Percentiles rank a stretch among this genome's conserved stretches.
phyloP scores from a whole-genome alignment of 2,329 filamentous ascomycete species.

The Chaetothyriales sp. region DNA sequence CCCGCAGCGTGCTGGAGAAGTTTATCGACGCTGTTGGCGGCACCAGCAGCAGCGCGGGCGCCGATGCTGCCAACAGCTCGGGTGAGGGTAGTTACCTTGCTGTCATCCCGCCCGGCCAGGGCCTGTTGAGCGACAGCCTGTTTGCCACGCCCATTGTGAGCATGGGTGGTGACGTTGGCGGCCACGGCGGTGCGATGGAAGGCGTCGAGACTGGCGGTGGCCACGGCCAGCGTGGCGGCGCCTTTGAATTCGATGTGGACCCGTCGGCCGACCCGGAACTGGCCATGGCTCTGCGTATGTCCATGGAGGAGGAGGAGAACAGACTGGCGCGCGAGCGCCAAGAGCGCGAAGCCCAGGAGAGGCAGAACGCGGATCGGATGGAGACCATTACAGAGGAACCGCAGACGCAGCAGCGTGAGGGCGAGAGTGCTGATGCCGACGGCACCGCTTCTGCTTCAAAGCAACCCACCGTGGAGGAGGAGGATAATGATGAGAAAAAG shows the following conservation, averaged over 20 bases:
- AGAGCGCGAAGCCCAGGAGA: constrained; percentile 55
- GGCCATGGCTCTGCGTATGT: constrained; percentile 88
- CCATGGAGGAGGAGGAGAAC: constrained; percentile 94
- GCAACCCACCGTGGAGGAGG: constrained; percentile 17
- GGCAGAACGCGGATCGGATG: constrained; percentile 44
- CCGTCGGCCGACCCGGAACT: constrained; percentile 84
- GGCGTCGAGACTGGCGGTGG: constrained; percentile 35
- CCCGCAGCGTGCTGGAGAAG: constrained; percentile 72
- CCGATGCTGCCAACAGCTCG: too few relatives aligned
- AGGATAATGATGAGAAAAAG: constrained; percentile 12
- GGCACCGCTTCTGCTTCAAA: constrained; percentile 9
- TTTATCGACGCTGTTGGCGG: constrained; percentile 91
- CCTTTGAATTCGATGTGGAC: constrained; percentile 81
- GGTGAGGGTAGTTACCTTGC: constrained; percentile 83
- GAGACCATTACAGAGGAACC: constrained; percentile 71
- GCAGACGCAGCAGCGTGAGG: constrained; percentile 30
- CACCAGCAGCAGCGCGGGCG: constrained; percentile 3
- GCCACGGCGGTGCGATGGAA: constrained; percentile 38
- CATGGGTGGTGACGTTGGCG: constrained; percentile 47
- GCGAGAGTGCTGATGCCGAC: constrained; percentile 5
- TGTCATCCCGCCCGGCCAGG: constrained; percentile 76
- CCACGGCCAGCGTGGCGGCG: constrained; percentile 31
- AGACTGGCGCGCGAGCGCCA: constrained; percentile 73
- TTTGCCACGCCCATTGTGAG: constrained; percentile 70
- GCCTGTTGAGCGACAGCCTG: constrained; percentile 82